A percentile compares a stretch with the other conserved stretches of the same genome.
phyloP scores from a whole-genome alignment of 441 rosid species.

The Gossypium lobatum region DNA sequence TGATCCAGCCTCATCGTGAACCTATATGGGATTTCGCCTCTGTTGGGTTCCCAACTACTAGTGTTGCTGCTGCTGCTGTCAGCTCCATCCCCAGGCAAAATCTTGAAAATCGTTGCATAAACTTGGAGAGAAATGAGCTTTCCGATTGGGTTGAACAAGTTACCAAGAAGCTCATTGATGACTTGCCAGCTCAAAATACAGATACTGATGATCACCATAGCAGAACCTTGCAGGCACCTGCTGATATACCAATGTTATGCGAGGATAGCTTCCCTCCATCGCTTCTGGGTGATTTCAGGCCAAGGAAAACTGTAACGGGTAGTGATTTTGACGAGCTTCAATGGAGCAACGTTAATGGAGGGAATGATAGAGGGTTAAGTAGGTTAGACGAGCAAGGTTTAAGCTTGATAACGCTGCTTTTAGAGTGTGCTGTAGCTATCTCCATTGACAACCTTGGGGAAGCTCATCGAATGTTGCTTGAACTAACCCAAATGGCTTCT shows the following conservation, averaged over 20 bases:
- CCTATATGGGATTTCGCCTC: constrained; percentile 30
- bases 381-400: constrained; percentile 38
- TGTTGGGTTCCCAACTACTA: constrained; percentile 19
- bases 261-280: constrained; percentile 17
- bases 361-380: constrained; percentile 4
- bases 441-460: constrained; percentile 60
- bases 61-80: background rate
- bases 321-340: constrained; percentile 10
- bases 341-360: constrained; percentile 20
- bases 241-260: constrained; percentile 19
- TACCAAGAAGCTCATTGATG: constrained; percentile 48
- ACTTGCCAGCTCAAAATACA: constrained; percentile 30
- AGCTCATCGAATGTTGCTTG: constrained; percentile 54
- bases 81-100: constrained; percentile 23
- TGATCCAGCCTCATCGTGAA: constrained; percentile 36
- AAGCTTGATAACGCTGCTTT: constrained; percentile 37
- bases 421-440: constrained; percentile 56
- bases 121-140: constrained; percentile 46
- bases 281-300: constrained; percentile 20
- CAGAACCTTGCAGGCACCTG: constrained; percentile 18
- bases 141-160: constrained; percentile 63
- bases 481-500: constrained; percentile 62
- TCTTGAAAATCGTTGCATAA: constrained; percentile 20
- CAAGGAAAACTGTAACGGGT: constrained; percentile 19
- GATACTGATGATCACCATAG: constrained; percentile 10